Evolutionary conservation across 2,329 filamentous ascomycete species (phyloP), one percentile per base, ranked within the genome.

Genomic region (Sphaerulina vaccinii): DNA sequence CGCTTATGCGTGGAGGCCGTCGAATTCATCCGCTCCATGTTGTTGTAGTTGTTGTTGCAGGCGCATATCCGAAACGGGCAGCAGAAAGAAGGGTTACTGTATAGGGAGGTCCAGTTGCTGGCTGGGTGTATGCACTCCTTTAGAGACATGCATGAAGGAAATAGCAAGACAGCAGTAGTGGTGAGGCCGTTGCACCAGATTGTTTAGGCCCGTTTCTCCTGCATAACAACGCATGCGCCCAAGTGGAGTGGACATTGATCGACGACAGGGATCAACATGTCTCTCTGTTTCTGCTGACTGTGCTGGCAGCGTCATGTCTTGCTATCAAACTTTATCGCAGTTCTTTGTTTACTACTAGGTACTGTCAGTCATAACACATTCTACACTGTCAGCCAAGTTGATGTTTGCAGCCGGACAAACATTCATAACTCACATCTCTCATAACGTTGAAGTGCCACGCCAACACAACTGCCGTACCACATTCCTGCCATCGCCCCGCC

Each of bases 1-100:
- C 54, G 54, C 29, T 58, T 62, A 54, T 44, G 50, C 37, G 49
- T 50, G 47, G 29, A 33, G 44, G 44, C 35, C 15, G 32, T 44
- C 9, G 51, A 42, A 24, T 33, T 35, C 21, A 46, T 36, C 42
- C 46, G 43, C 29, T 57, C 54, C 55, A 58, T 55, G 51, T 38
- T 38, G 44, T 16, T 22, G 39, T 15, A 10, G 39, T 19, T 15
- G 24, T 46, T 32, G 48, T 44, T 37, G 43, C 36, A 29, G 32
- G 23, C 37, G 36, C n/a, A 27, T 21, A 24, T 32, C 19, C 19
- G 33, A 15, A 15, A 23, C 18, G 16, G 23, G n/a, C 15, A 32
- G 15, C 23, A 43, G 24, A 29, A 27, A 23, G 23, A 13, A 5
- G 40, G 11, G 22, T 13, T 13, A 18, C 15, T n/a, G n/a, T n/a